These are phyloP conservation scores for Fusarium multiceps DNA, from an alignment of 2,329 filamentous ascomycete genomes.

Conservation along the genomic window DNA sequence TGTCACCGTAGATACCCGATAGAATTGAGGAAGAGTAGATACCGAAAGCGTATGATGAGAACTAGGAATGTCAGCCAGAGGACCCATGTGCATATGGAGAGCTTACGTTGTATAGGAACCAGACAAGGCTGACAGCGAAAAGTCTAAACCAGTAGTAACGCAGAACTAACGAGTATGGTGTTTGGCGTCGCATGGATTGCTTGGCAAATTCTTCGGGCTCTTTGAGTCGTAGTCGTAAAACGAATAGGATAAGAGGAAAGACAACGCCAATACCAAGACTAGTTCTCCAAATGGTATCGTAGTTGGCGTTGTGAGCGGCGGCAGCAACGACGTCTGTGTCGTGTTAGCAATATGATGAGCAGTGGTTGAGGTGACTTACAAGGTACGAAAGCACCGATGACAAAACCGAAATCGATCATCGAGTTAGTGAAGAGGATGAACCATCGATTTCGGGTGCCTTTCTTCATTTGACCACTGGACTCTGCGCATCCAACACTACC, in stretches of 20 bases:
- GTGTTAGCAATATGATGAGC: rapidly evolving
- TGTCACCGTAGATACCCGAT: conserved; percentile 68
- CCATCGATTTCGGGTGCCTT: conserved; percentile 86
- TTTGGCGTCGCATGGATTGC: conserved; percentile 73
- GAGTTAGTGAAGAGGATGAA: conserved; percentile 92
- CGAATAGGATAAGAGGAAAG: conserved; percentile 78
- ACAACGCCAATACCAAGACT: conserved; percentile 81
- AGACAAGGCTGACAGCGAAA: conserved; percentile 76
- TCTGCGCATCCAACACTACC: conserved; percentile 88
- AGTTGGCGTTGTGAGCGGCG: conserved; percentile 69
- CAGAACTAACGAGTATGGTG: conserved; percentile 65
- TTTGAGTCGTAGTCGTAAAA: conserved; percentile 76
- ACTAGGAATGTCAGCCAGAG: conserved; percentile 54
- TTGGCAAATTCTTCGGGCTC: conserved; percentile 83
- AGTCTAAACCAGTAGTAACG: conserved; percentile 81
- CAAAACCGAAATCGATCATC: conserved; percentile 86
- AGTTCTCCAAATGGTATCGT: conserved; percentile 83
- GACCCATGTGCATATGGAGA: rapidly evolving
- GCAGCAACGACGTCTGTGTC: conserved; percentile 61
- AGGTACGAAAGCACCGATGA: conserved; percentile 82
- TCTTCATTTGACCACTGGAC: conserved; percentile 82
- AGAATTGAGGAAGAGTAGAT: conserved; percentile 87
- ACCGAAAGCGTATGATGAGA: conserved; percentile 84
- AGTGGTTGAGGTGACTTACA: conserved; percentile 47
- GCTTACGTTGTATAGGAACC: conserved; percentile 83